Conservation (phyloP, 2,329 filamentous ascomycete species). For the Fusarium sp. region DNA sequence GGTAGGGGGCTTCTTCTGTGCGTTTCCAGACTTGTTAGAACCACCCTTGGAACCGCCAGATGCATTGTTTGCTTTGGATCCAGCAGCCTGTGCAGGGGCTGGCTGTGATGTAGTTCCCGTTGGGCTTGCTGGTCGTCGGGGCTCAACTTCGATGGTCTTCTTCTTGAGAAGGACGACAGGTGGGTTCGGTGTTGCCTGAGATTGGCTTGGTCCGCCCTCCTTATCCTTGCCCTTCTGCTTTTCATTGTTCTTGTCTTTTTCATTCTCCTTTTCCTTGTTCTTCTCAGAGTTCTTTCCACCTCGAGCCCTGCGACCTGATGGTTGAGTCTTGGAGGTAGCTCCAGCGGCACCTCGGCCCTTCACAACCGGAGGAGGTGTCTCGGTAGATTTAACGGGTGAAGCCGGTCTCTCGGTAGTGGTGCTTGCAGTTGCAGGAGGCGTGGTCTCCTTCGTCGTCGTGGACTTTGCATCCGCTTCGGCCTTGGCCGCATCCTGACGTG, state of each 20-base stretch:
- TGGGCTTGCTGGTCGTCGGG: slow-evolving; percentile 38
- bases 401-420: slow-evolving; percentile 32
- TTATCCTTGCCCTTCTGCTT: slow-evolving; percentile 37
- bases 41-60: slow-evolving; percentile 31
- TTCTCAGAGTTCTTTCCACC: slow-evolving; percentile 53
- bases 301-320: slow-evolving; percentile 45
- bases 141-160: slow-evolving; percentile 42
- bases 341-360: slow-evolving; percentile 38
- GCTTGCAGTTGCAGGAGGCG: slow-evolving; percentile 19
- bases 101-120: slow-evolving; percentile 38
- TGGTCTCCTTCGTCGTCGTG: slow-evolving; percentile 47
- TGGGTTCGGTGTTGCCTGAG: slow-evolving; percentile 42
- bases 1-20: slow-evolving; percentile 47
- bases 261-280: slow-evolving; percentile 47
- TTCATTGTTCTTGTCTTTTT: slow-evolving; percentile 42
- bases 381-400: slow-evolving; percentile 34
- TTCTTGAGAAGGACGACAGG: slow-evolving; percentile 56
- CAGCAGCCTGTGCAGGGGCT: slow-evolving; percentile 45
- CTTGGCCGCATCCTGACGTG: slow-evolving; percentile 65
- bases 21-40: slow-evolving; percentile 38
- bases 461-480: slow-evolving; percentile 58
- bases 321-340: slow-evolving; percentile 42
- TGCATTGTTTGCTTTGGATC: slow-evolving; percentile 35
- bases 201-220: slow-evolving; percentile 21
- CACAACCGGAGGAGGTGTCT: slow-evolving; percentile 24